Percentiles rank a stretch among this genome's conserved stretches.
phyloP scores from a whole-genome alignment of 1,284 basidiomycete genomes.

The Singerocomus inundabilis region DNA sequence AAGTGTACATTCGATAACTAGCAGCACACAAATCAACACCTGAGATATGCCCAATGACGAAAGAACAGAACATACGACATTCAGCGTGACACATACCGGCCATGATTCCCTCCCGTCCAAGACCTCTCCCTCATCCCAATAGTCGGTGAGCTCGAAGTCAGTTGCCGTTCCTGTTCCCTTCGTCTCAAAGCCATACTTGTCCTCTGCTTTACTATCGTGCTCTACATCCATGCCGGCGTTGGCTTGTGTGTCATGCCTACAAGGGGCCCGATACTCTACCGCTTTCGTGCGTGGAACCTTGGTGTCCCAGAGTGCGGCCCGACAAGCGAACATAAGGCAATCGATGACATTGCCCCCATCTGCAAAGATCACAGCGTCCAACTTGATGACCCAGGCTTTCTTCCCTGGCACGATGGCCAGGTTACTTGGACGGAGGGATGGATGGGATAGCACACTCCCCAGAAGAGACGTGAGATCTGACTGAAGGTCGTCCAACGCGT shows the following conservation, averaged over 20 bases:
- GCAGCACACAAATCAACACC: not conserved
- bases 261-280: conserved; percentile 53
- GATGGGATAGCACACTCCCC: conserved; percentile 58
- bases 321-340: conserved; percentile 71
- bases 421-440: conserved; percentile 58
- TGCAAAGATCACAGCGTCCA: conserved; percentile 68
- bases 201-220: conserved; percentile 29
- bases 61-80: conserved; percentile 51
- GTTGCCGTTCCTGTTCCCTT: conserved; percentile 42
- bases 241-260: conserved; percentile 26
- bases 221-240: conserved; percentile 53
- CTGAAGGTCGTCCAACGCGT: conserved; percentile 69
- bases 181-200: conserved; percentile 48
- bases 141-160: conserved; percentile 81
- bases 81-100: conserved; percentile 75
- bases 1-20: conserved; percentile 58
- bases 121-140: conserved; percentile 77
- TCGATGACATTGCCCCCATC: conserved; percentile 75
- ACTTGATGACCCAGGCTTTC: conserved; percentile 66
- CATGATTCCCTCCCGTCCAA: conserved; percentile 58
- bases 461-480: conserved; percentile 61
- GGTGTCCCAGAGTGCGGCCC: conserved; percentile 77
- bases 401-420: conserved; percentile 60
- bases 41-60: not conserved
- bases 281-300: conserved; percentile 69